phyloP scores from a whole-genome alignment of 2,329 filamentous ascomycete species.

The Claviceps cyperi region DNA sequence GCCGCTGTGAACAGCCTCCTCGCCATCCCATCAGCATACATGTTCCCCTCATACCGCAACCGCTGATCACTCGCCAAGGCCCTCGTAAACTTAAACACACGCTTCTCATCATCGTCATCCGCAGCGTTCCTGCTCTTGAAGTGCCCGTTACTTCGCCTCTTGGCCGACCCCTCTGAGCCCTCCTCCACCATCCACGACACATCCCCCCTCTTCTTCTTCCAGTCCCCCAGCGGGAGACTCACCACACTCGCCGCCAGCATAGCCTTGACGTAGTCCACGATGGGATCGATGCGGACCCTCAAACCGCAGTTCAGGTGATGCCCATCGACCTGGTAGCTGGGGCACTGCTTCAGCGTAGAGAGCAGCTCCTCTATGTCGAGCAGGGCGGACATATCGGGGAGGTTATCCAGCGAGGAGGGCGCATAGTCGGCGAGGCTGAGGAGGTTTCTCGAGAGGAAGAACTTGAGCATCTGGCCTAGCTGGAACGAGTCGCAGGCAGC shows the following conservation, averaged over 20 bases:
- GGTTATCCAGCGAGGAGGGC: constrained; percentile 27
- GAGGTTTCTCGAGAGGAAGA: constrained; percentile 47
- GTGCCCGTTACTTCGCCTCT: neutral
- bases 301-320: constrained; percentile 63
- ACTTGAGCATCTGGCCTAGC: constrained; percentile 62
- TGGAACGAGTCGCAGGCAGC: constrained; percentile 64
- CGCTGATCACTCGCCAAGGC: constrained; percentile 34
- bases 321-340: constrained; percentile 59
- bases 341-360: constrained; percentile 46
- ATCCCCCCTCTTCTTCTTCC: constrained; percentile 27
- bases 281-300: constrained; percentile 47
- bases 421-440: constrained; percentile 45
- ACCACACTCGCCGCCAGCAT: constrained; percentile 35
- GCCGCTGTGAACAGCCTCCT: constrained; percentile 39
- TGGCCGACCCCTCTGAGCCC: constrained; percentile 6
- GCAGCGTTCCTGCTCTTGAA: neutral
- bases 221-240: constrained; percentile 28
- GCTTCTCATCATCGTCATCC: constrained; percentile 8
- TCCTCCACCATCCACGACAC: constrained; percentile 25
- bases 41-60: constrained; percentile 31
- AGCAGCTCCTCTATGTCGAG: constrained; percentile 50
- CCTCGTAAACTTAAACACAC: constrained; percentile 35
- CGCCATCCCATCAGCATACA: constrained; percentile 37
- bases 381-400: constrained; percentile 35
- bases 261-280: constrained; percentile 49